Evolutionary conservation across 2,329 filamentous ascomycete genomes (phyloP), one percentile per base, ranked within the genome.

Genomic region (Penicillium rolfsii): DNA sequence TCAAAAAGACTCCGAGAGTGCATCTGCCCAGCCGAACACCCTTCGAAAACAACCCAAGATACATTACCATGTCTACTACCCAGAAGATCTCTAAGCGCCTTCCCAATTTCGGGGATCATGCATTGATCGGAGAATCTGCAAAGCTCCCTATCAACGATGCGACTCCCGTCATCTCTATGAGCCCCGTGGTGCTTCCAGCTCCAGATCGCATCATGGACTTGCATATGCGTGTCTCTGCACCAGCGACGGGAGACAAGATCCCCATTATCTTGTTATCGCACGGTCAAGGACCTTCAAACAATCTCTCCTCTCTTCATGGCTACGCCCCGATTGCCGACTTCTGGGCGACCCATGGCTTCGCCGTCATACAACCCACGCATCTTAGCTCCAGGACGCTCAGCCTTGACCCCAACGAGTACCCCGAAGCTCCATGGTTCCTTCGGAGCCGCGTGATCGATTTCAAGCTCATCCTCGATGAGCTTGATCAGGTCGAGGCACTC

Each of bases 331-430:
- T 80, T 5, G 74, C 70, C 57, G 73, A 79, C 53, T 80, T 80
- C 70, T 80, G 74, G 71, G 78, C 78, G 5, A 69, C 73, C 19
- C 78, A 77, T 50, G 79, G 78, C 56, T 80, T 80, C 64, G 76
- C 72, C 0, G 79, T 81, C 4, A 67, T 81, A 11, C 78, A 81
- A 59, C 79, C 79, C 3, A 80, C 78, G 2, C 78, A 80, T 61
- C 66, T 80, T 2, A 74, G 70, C 55, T 80, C 78, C 24, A 64
- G 65, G 41, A 72, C 71, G 2, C 68, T 78, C 2, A 63, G 58
- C 65, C 35, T 53, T 16, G 41, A 7, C 50, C 33, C 22, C 1
- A 19, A 53, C 5, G 35, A 53, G 6, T 24, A 53, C 8, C 33
- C 35, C 9, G 50, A 53, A 38, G 50, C 50, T 9, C 50, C 50